Evolutionary conservation across 495 filamentous ascomycete species (phyloP).

Genomic region (Cryomyces minteri): DNA sequence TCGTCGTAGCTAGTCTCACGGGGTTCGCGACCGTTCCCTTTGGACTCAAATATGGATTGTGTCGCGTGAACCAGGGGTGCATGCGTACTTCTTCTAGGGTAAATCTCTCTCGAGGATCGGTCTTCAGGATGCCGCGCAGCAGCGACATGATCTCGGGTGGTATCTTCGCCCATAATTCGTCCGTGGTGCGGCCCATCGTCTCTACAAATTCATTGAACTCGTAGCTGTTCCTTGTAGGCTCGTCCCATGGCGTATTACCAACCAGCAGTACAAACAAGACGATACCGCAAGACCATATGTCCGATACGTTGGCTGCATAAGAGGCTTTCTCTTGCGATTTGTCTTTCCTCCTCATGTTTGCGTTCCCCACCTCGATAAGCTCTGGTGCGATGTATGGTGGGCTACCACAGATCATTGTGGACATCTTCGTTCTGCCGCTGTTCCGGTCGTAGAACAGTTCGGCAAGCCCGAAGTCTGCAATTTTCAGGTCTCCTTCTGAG

Average conservation of each 20-base stretch:
- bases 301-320: slow-evolving; percentile 68
- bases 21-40: slow-evolving; percentile 68
- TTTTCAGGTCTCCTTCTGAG: slow-evolving; percentile 70
- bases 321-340: slow-evolving; percentile 35
- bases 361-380: slow-evolving; percentile 27
- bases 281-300: slow-evolving; percentile 95
- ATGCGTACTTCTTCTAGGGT: slow-evolving; percentile 71
- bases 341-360: slow-evolving; percentile 17
- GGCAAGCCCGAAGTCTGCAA: slow-evolving; percentile 93
- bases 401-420: slow-evolving; percentile 80
- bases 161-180: slow-evolving; percentile 71
- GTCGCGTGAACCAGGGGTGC: slow-evolving; percentile 89
- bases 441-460: slow-evolving; percentile 61
- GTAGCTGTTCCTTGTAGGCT: slow-evolving; percentile 43
- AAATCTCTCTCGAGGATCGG: slow-evolving; percentile 61
- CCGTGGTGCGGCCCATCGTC: slow-evolving; percentile 58
- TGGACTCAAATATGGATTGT: slow-evolving; percentile 51
- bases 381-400: slow-evolving; percentile 96
- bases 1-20: slow-evolving; percentile 67
- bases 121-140: slow-evolving; percentile 80
- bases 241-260: slow-evolving; percentile 96
- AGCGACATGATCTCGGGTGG: slow-evolving; percentile 67
- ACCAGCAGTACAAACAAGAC: slow-evolving; percentile 90
- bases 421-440: slow-evolving; percentile 60
- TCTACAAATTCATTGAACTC: slow-evolving; percentile 56